A percentile compares a stretch with the other conserved stretches of the same genome.
Conservation (phyloP, 2,329 filamentous ascomycete genomes). For the Cadophora sp. region DNA sequence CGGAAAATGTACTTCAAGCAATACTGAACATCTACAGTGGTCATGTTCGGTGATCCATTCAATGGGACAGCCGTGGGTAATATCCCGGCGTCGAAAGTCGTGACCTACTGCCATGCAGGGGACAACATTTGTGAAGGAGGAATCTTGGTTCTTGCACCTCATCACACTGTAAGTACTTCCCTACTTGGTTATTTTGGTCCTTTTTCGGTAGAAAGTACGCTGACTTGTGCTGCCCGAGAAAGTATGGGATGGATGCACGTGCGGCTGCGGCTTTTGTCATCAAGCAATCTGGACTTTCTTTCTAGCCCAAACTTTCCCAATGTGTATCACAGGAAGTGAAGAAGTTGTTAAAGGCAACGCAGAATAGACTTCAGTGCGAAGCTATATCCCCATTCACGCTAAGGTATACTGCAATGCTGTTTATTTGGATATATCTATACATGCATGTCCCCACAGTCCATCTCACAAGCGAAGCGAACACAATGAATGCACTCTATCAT, state of each 20-base stretch:
- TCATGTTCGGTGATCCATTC: conserved; percentile 10
- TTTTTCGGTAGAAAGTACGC: too few species aligned
- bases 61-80: conserved; percentile 8
- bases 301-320: background rate
- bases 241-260: conserved; percentile 2
- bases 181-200: background rate
- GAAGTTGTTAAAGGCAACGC: too few species aligned
- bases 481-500: too few species aligned
- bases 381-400: too few species aligned
- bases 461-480: too few species aligned
- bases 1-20: background rate
- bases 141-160: background rate
- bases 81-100: background rate
- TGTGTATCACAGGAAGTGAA: too few species aligned
- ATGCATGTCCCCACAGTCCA: too few species aligned
- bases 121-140: conserved; percentile 15
- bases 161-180: conserved; percentile 3
- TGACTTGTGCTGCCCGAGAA: too few species aligned
- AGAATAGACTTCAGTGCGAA: too few species aligned
- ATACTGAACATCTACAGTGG: conserved; percentile 5
- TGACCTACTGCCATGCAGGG: background rate
- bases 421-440: too few species aligned
- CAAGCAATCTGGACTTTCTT: background rate
- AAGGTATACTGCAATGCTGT: too few species aligned
- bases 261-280: background rate